Conservation (phyloP, 2,329 filamentous ascomycete species). For the Ascochyta rabiei region DNA sequence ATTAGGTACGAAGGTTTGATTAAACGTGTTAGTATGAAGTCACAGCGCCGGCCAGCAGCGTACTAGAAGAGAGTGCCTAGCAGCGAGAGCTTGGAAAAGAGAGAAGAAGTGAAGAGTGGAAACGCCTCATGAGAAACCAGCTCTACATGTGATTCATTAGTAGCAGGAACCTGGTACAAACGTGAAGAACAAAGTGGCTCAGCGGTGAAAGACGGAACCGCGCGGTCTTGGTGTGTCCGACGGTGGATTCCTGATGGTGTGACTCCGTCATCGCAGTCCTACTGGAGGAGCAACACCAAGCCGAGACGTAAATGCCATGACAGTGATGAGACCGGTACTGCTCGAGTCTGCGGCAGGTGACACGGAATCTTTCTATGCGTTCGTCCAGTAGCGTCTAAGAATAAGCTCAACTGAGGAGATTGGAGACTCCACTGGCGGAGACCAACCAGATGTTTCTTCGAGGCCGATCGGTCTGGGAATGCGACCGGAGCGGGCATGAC, state of each 20-base stretch:
- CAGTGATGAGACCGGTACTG: constrained; percentile 42
- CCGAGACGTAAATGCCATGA: constrained; percentile 29
- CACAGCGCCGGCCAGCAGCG: constrained; percentile 47
- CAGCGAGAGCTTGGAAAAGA: constrained; percentile 35
- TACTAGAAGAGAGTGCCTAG: constrained; percentile 35
- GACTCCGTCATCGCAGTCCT: constrained; percentile 30
- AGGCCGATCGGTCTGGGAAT: constrained; percentile 14
- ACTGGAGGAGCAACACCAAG: constrained; percentile 40
- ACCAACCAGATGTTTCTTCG: constrained; percentile 35
- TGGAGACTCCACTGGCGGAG: constrained; percentile 24
- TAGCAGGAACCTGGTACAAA: constrained; percentile 24
- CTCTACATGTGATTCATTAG: constrained; percentile 39
- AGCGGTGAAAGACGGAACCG: constrained; percentile 20
- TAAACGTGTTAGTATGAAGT: constrained; percentile 39
- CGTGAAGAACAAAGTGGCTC: constrained; percentile 35
- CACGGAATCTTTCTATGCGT: constrained; percentile 36
- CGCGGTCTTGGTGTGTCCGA: constrained; percentile 27
- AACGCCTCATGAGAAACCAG: constrained; percentile 37
- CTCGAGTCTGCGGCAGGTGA: constrained; percentile 43
- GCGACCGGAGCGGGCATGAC: constrained; percentile 33
- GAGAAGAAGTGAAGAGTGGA: constrained; percentile 32
- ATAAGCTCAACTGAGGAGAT: constrained; percentile 28
- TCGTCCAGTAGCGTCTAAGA: constrained; percentile 23
- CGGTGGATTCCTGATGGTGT: constrained; percentile 36
- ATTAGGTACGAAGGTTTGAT: constrained; percentile 43